Conservation (phyloP, 768 basidiomycete genomes). For the Trametes cingulata region DNA sequence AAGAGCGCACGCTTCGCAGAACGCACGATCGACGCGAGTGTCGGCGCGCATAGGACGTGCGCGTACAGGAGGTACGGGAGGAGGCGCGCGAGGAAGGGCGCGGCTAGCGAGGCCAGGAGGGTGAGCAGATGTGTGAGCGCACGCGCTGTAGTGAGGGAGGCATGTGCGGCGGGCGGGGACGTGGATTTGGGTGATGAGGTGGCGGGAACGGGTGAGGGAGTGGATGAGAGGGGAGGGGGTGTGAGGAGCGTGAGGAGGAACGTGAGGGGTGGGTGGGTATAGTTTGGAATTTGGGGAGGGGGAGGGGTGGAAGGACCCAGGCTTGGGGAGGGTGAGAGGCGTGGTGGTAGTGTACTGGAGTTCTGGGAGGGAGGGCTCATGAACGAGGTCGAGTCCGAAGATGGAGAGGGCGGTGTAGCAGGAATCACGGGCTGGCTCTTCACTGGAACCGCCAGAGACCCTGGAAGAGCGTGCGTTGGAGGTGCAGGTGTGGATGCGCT, state of each 20-base stretch:
- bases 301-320: conserved; percentile 18
- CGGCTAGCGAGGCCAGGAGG: conserved; percentile 24
- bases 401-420: conserved; percentile 1
- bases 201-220: conserved; percentile 29
- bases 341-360: neutral
- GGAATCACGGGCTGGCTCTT: neutral
- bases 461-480: conserved; percentile 5
- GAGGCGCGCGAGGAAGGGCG: conserved; percentile 39
- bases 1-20: conserved; percentile 73
- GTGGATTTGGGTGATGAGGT: conserved; percentile 21
- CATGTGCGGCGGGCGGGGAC: conserved; percentile 34
- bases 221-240: conserved; percentile 19
- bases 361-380: conserved; percentile 7
- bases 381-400: conserved; percentile 9
- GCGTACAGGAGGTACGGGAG: conserved; percentile 67
- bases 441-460: conserved; percentile 3
- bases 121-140: conserved; percentile 30
- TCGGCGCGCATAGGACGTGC: conserved; percentile 51
- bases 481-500: neutral
- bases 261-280: conserved; percentile 25
- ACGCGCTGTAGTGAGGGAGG: conserved; percentile 15
- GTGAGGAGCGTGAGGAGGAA: conserved; percentile 33
- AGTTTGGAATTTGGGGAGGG: conserved; percentile 22
- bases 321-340: neutral
- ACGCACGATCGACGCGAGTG: conserved; percentile 54